Evolutionary conservation across 768 basidiomycete species (phyloP), one percentile per base, ranked within the genome.

Genomic region (Phallus indusiatus): DNA sequence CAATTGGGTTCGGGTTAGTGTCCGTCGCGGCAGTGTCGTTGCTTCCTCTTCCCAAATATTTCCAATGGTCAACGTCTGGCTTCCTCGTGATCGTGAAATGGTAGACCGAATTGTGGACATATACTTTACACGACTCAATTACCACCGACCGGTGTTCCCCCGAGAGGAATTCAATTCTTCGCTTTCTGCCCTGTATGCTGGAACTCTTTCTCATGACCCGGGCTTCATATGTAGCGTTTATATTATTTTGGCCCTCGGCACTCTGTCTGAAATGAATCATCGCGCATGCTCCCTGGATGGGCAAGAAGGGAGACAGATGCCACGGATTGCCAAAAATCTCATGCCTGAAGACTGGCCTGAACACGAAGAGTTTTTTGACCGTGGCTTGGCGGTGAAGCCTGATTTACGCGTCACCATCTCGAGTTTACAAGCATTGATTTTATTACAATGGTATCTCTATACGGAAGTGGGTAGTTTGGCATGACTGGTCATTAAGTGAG

Each of bases 401-500:
- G 88, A 93, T 62, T 73, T 93, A 47, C 82, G 86, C 10, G 89
- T 91, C 67, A 90, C 89, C 5, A 81, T 91, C 47, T 83, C 85
- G 5, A 89, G 88, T 67, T 72, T 93, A 61, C 90, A 93, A 69
- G 87, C 90, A 0, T 77, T 93, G 55, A 90, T 91, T 22, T 71
- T 93, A 6, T 70, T 92, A 51, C 91, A 93, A 57, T 92, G 89
- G 90, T 91, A 92, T 70, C 78, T 93, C 20, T 93, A 92, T 66
- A 90, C 85, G 20, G 90, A 92, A 78, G 90, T 88, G 63, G 22
- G 17, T 35, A 35, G 21, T 12, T 8, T 47, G 36, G n/a, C 9
- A 24, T 16, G 33, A 49, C 54, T 18, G 34, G 21, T n/a, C 10
- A 50, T 10, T 46, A 34, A 14, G 34, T 53, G 18, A 61, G 17